Evolutionary conservation across 2,329 filamentous ascomycete genomes (phyloP).

Genomic region (Curvularia sp.): DNA sequence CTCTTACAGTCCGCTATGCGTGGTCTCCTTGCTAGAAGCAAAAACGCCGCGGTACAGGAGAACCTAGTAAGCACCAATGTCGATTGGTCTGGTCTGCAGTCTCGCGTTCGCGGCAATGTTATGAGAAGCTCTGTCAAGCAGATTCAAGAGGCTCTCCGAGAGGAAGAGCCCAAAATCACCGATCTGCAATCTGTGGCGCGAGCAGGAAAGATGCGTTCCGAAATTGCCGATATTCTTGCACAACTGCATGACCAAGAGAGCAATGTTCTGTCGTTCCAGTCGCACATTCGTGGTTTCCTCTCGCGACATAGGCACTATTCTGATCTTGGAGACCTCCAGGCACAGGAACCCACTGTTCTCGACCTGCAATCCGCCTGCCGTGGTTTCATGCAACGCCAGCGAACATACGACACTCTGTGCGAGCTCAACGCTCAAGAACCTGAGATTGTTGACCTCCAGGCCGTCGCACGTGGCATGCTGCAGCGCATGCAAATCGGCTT

Average conservation of each 20-base stretch:
- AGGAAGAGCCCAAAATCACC: constrained; percentile 41
- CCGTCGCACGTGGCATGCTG: constrained; percentile 78
- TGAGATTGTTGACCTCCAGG: constrained; percentile 75
- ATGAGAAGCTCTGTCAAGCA: constrained; percentile 41
- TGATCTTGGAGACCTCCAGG: constrained; percentile 62
- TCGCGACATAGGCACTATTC: constrained; percentile 54
- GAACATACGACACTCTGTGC: constrained; percentile 69
- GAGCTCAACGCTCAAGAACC: constrained; percentile 73
- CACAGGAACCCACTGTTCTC: constrained; percentile 64
- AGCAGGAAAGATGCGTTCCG: constrained; percentile 44
- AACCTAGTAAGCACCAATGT: constrained; percentile 52
- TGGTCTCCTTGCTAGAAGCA: constrained; percentile 55
- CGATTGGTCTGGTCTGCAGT: constrained; percentile 56
- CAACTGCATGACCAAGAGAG: constrained; percentile 56
- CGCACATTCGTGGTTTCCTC: constrained; percentile 59
- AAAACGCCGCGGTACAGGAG: constrained; percentile 51
- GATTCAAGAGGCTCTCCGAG: constrained; percentile 43
- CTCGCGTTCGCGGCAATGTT: constrained; percentile 53
- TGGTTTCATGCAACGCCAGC: constrained; percentile 69
- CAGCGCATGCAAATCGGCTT: constrained; percentile 76
- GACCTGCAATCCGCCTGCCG: constrained; percentile 72
- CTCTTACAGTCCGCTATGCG: constrained; percentile 71
- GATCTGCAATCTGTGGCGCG: constrained; percentile 54
- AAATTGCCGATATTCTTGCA: constrained; percentile 42
- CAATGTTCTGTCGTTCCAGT: constrained; percentile 60